Evolutionary conservation across 805 yeast genomes (phyloP).

Genomic region (Hanseniaspora hatyaiensis): DNA sequence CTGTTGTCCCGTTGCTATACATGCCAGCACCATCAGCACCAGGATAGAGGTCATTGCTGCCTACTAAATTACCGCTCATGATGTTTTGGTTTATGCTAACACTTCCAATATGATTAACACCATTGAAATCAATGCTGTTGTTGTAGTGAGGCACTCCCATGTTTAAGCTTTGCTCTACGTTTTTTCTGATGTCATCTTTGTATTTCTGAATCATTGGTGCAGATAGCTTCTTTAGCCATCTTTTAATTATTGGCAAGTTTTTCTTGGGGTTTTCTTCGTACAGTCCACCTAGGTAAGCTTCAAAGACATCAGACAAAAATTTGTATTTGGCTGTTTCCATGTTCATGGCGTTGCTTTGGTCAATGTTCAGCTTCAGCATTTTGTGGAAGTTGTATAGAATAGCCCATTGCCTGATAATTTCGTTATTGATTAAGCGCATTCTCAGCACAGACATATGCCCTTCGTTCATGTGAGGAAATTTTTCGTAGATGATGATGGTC

Average conservation of each 20-base stretch:
- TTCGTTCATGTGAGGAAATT: conserved; percentile 62
- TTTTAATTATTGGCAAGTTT: conserved; percentile 38
- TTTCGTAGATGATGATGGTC: conserved; percentile 52
- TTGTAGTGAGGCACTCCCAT: neutral
- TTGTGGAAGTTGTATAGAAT: conserved; percentile 54
- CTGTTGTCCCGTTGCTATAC: no score
- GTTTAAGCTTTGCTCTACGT: conserved; percentile 12
- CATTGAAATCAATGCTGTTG: neutral
- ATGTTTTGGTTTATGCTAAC: no score
- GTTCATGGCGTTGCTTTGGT: conserved; percentile 30
- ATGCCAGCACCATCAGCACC: no score
- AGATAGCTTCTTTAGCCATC: conserved; percentile 47
- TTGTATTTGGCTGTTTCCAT: conserved; percentile 50
- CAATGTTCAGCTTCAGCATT: conserved; percentile 40
- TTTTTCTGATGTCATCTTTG: conserved; percentile 20
- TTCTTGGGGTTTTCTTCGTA: conserved; percentile 40
- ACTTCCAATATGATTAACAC: no score
- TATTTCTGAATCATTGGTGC: conserved; percentile 31
- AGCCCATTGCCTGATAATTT: conserved; percentile 59
- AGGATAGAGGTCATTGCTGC: no score
- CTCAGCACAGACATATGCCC: conserved; percentile 69
- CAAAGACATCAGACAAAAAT: conserved; percentile 77
- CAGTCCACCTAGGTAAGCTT: conserved; percentile 86
- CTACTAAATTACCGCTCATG: no score
- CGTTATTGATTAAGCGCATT: conserved; percentile 60